A percentile compares a stretch with the other conserved stretches of the same genome.
phyloP scores from a whole-genome alignment of 2,329 filamentous ascomycete genomes.

The Trichoderma asperellum region DNA sequence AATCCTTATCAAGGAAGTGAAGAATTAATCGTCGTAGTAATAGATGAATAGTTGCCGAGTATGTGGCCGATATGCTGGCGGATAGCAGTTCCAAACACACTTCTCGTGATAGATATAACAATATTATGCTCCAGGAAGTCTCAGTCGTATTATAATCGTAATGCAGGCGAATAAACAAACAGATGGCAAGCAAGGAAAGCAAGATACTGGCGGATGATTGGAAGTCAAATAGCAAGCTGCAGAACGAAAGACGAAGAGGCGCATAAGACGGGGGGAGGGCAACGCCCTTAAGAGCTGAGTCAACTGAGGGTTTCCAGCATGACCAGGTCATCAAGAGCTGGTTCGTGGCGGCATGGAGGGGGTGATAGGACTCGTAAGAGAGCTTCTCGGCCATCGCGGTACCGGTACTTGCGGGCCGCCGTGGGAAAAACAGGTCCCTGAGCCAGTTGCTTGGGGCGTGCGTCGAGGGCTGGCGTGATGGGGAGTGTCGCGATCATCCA shows the following conservation, averaged over 20 bases:
- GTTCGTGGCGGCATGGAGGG: constrained; percentile 4
- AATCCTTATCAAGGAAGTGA: not conserved
- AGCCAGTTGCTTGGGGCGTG: constrained; percentile 24
- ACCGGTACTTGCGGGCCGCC: constrained; percentile 22
- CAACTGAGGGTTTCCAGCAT: constrained; percentile 15
- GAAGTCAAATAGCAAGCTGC: constrained; percentile 12
- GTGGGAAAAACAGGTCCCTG: constrained; percentile 10
- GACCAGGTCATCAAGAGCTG: constrained; percentile 20
- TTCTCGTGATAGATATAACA: not conserved
- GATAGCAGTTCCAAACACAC: not conserved
- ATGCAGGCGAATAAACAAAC: constrained; percentile 5
- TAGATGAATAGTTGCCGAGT: not conserved
- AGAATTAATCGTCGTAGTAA: not conserved
- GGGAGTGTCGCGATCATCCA: constrained; percentile 20
- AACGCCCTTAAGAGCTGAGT: constrained; percentile 26
- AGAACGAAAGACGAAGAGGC: not conserved
- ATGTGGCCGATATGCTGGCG: not conserved
- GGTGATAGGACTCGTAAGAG: constrained; percentile 6
- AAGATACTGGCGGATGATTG: not conserved
- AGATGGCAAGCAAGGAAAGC: not conserved
- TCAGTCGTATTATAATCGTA: not conserved
- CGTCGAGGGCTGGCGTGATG: not conserved
- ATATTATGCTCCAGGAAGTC: not conserved
- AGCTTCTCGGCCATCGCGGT: not conserved
- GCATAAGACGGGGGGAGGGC: constrained; percentile 4